A percentile compares a stretch with the other conserved stretches of the same genome.
Evolutionary conservation across 208 protist genomes (phyloP).

Genomic region (Herpetomonas samuelpessoai): DNA sequence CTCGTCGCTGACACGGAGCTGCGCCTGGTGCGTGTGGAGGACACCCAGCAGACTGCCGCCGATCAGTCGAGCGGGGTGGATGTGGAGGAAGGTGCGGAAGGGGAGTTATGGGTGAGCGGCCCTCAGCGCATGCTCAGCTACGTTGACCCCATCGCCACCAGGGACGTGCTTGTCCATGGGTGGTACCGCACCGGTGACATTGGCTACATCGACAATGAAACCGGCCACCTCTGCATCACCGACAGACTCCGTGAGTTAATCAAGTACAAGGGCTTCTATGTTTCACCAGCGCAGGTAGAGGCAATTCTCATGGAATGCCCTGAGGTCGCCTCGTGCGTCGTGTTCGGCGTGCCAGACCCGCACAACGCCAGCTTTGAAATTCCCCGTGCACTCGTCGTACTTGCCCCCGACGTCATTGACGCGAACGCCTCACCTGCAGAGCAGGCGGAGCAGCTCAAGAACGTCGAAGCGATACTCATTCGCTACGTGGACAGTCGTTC

Average conservation of each 20-base stretch:
- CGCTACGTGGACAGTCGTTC: slow-evolving; percentile 19
- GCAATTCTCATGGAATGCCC: slow-evolving; percentile 28
- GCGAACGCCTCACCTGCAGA: slow-evolving; percentile 14
- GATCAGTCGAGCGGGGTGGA: slow-evolving; percentile 34
- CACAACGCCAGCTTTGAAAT: slow-evolving; percentile 23
- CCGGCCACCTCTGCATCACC: slow-evolving; percentile 23
- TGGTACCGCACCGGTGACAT: slow-evolving; percentile 21
- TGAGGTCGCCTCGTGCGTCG: slow-evolving; percentile 32
- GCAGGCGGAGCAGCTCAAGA: slow-evolving; percentile 14
- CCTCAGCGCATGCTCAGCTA: slow-evolving; percentile 64
- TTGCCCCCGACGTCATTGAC: slow-evolving; percentile 8
- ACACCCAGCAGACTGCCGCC: slow-evolving; percentile 31
- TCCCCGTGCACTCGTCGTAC: slow-evolving; percentile 43
- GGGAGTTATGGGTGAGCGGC: slow-evolving; percentile 71
- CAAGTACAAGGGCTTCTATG: slow-evolving; percentile 75
- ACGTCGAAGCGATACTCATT: slow-evolving; percentile 17
- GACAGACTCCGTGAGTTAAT: slow-evolving; percentile 76
- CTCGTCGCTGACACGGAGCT: slow-evolving; percentile 32
- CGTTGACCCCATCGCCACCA: slow-evolving; percentile 15
- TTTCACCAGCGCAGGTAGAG: slow-evolving; percentile 63
- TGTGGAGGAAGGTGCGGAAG: slow-evolving; percentile 25
- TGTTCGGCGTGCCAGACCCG: slow-evolving; percentile 32
- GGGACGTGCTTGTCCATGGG: slow-evolving; percentile 38
- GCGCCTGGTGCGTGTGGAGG: slow-evolving; percentile 37
- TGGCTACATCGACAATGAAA: slow-evolving; percentile 32